Evolutionary conservation across 345 rosid species (phyloP), one percentile per base, ranked within the genome.

Genomic region (Microthlaspi erraticum): DNA sequence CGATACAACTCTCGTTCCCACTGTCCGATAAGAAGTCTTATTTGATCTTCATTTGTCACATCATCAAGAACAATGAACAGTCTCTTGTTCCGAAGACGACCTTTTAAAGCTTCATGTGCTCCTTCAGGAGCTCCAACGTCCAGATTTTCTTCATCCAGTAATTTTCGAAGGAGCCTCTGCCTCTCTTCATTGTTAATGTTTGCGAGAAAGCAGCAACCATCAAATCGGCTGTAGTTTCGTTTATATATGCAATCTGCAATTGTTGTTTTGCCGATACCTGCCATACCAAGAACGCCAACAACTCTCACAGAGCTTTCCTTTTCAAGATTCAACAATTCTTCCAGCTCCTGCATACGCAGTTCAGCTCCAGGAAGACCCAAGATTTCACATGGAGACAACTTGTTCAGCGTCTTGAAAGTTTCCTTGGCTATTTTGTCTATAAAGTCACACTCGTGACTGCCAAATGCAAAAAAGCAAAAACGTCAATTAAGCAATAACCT

Each of bases 281-380:
- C 71, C 77, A 73, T 73, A 7, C 72, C 77, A 66, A 73, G 72
- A 58, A 73, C 72, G 6, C 77, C 77, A 1, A 73, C n/a, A 9
- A 66, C 41, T 32, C 60, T 46, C 4, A 58, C 45, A 58, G 54
- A 18, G 0, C 52, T 41, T 3, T 19, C 49, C 1, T 65, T 51
- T 17, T 49, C 2, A 1, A 73, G 41, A 48, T 0, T 0, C 9
- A 66, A 9, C 0, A 39, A 8, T 14, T 49, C 14, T 32, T 65
- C 72, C 5, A 58, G 61, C 26, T 73, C 72, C 4, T 1, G 32
- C 13, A 58, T n/a, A 49, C 16, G 67, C 0, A 18, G 18, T 10
- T 66, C 67, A 19, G 58, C 41, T 39, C 72, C 72, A 0, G 67
- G 77, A n/a, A 65, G 59, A 31, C 66, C 61, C 32, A 12, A 11